Conservation (phyloP, 345 rosid species). For the Eucalyptus regnans region DNA sequence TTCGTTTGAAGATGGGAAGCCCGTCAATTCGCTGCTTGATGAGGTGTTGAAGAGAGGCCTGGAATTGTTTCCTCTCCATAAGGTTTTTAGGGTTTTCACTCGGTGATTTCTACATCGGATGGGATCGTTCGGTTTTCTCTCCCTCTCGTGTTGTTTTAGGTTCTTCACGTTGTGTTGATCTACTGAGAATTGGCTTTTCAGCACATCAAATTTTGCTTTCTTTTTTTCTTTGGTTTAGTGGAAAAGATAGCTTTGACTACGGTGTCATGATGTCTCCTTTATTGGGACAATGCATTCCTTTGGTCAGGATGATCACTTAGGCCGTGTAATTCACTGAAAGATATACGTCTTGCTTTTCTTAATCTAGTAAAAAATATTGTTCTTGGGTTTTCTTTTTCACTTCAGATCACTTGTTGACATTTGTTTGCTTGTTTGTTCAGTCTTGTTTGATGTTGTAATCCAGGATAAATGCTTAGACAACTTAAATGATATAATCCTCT, state of each 20-base stretch:
- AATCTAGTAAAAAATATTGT: not conserved
- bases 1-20: not conserved
- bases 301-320: not conserved
- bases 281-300: not conserved
- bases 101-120: not conserved
- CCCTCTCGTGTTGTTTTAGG: not conserved
- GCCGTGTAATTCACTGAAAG: not conserved
- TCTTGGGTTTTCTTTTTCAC: not conserved
- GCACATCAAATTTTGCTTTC: not conserved
- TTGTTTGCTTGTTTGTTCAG: not conserved
- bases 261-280: not conserved
- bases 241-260: not conserved
- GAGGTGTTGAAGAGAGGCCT: not conserved
- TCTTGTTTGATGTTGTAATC: not conserved
- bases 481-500: not conserved
- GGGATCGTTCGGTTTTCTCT: not conserved
- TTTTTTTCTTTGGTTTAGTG: not conserved
- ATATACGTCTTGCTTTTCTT: not conserved
- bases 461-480: not conserved
- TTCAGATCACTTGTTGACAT: not conserved
- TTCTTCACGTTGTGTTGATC: not conserved
- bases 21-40: not conserved
- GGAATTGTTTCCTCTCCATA: not conserved
- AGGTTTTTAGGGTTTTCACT: not conserved
- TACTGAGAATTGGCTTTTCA: not conserved